These are phyloP conservation scores for Astragalus membranaceus DNA, from an alignment of 306 rosid genomes.

Conservation along the genomic window DNA sequence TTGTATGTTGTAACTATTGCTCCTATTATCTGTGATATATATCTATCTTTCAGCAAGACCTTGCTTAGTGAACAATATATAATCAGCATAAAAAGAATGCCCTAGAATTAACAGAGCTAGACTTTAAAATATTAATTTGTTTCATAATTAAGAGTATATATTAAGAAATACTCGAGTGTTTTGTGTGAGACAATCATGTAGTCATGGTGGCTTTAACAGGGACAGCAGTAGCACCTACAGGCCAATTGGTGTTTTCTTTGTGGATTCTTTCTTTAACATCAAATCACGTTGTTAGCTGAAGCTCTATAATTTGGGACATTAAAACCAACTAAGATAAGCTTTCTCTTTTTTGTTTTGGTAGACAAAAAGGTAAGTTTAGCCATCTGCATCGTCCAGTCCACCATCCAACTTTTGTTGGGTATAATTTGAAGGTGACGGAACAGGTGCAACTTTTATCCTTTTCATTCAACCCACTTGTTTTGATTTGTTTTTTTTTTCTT, in stretches of 20 bases:
- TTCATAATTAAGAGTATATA: not conserved
- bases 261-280: not conserved
- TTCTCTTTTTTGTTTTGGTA: not conserved
- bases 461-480: not conserved
- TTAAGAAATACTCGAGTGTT: not conserved
- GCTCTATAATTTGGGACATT: slow-evolving; percentile 8
- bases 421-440: not conserved
- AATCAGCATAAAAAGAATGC: too few species aligned
- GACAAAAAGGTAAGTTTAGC: slow-evolving; percentile 20
- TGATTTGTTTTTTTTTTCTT: not conserved
- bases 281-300: not conserved
- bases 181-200: slow-evolving; percentile 5
- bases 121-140: not conserved
- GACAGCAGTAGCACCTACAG: slow-evolving; percentile 13
- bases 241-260: not conserved
- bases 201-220: not conserved
- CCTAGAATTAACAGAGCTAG: not conserved
- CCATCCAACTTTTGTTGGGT: slow-evolving; percentile 1
- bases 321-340: slow-evolving; percentile 10
- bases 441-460: not conserved
- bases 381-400: not conserved
- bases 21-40: not conserved
- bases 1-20: slow-evolving; percentile 8
- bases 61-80: not conserved
- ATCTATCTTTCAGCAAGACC: not conserved